Evolutionary conservation across 2,329 filamentous ascomycete genomes (phyloP), one percentile per base, ranked within the genome.

Genomic region (Macrophomina phaseolina): DNA sequence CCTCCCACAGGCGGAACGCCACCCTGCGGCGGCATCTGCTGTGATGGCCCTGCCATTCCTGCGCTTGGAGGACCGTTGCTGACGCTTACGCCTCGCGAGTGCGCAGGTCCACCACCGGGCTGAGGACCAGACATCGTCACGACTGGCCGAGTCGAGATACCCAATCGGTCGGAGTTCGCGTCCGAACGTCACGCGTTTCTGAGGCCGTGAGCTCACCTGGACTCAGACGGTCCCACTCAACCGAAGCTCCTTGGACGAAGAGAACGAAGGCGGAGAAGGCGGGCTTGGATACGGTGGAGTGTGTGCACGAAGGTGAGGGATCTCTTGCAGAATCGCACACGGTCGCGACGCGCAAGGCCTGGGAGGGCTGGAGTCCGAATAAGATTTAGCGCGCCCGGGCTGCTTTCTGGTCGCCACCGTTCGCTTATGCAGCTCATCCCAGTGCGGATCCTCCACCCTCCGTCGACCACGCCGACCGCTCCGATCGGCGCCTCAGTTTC

Each of bases 11-110:
- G 79, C 68, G 83, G 80, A 49, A 80, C 81, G 70, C 81, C 78
- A 66, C 80, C 81, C 69, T 83, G 82, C 68, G 82, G 81, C 66
- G 81, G 77, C 77, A 84, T 82, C 72, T 81, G 81, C 68, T 74
- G 75, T 62, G 78, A 77, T 38, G 76, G 74, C 49, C 64, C 64
- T 49, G 75, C 74, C 34, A 79, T 72, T 14, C 78, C 77, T 32
- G 77, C 77, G 52, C 75, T 78, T 36, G 78, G 77, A 49, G 80
- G 81, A 4, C 81, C 78, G 68, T 76, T 80, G 68, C 79, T 79
- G 53, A 81, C 78, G 67, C 80, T 80, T 73, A 77, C 76, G 30
- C 74, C 75, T 58, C 78, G 72, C 48, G 72, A 72, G 28, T 66
- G 65, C 66, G 76, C 74, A 49, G 75, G 76, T 12, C 61, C 62